Percentiles rank a stretch among this genome's conserved stretches.
Conservation (phyloP, 2,329 filamentous ascomycete genomes). For the Phaeosphaeria sp. region DNA sequence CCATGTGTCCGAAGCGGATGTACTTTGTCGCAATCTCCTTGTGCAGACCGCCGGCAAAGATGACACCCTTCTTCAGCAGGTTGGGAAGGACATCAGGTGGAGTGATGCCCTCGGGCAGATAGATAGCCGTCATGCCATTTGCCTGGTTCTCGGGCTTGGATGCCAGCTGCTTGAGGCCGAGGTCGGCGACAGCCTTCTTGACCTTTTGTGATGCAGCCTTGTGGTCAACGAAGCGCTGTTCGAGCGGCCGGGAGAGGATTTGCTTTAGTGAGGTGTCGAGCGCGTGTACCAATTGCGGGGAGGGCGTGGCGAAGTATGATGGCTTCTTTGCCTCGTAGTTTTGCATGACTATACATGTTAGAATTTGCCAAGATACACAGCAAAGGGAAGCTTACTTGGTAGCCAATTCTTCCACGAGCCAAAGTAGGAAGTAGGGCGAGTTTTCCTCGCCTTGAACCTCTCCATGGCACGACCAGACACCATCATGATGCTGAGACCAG, state of each 20-base stretch:
- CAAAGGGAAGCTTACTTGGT: slow-evolving; percentile 66
- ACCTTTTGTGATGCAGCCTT: slow-evolving; percentile 79
- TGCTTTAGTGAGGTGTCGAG: slow-evolving; percentile 88
- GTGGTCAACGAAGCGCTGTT: slow-evolving; percentile 84
- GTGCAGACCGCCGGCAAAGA: slow-evolving; percentile 95
- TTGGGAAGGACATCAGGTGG: slow-evolving; percentile 84
- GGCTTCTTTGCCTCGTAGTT: slow-evolving; percentile 98
- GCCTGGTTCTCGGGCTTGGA: slow-evolving; percentile 87
- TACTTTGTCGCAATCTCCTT: slow-evolving; percentile 95
- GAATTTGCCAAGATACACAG: background rate
- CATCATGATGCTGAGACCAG: slow-evolving; percentile 93
- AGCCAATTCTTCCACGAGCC: slow-evolving; percentile 97
- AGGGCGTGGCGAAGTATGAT: slow-evolving; percentile 96
- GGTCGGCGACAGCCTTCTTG: slow-evolving; percentile 79
- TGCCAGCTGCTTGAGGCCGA: slow-evolving; percentile 89
- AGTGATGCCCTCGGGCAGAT: slow-evolving; percentile 83
- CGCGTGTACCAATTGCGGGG: slow-evolving; percentile 90
- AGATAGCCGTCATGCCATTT: slow-evolving; percentile 97
- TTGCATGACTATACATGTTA: slow-evolving; percentile 76
- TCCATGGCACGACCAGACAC: slow-evolving; percentile 88
- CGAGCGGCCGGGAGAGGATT: slow-evolving; percentile 79
- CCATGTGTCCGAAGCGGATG: slow-evolving; percentile 97
- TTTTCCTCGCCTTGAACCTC: slow-evolving; percentile 78
- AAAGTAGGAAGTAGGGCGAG: slow-evolving; percentile 86
- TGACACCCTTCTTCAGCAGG: slow-evolving; percentile 82